Conservation (phyloP, 495 filamentous ascomycete species). For the Penicillium antarcticum region DNA sequence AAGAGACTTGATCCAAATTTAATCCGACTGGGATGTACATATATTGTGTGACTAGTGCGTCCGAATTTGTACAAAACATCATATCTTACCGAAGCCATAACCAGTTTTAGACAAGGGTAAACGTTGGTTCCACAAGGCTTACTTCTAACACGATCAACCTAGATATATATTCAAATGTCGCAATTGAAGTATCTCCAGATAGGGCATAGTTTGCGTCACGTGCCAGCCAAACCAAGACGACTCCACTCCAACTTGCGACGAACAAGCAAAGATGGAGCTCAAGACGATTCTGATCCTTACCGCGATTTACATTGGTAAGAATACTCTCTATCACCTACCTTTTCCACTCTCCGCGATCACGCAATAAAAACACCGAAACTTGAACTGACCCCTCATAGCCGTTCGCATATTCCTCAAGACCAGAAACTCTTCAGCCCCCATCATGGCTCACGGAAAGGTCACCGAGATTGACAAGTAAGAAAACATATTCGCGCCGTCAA, state of each 20-base stretch:
- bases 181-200: neutral
- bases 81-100: too few relatives aligned
- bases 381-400: slow-evolving; percentile 13
- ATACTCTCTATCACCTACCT: too few relatives aligned
- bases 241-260: neutral
- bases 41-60: too few relatives aligned
- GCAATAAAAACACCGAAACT: neutral
- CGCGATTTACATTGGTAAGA: slow-evolving; percentile 20
- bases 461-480: slow-evolving; percentile 29
- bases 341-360: neutral
- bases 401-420: slow-evolving; percentile 16
- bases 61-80: too few relatives aligned
- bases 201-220: slow-evolving; percentile 4
- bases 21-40: too few relatives aligned
- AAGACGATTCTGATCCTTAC: slow-evolving; percentile 19
- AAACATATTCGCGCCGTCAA: neutral
- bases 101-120: too few relatives aligned
- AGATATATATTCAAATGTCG: neutral
- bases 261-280: slow-evolving; percentile 16
- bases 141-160: neutral
- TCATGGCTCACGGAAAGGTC: slow-evolving; percentile 27
- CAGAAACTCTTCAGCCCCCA: slow-evolving; percentile 11
- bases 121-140: too few relatives aligned
- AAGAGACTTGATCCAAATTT: too few relatives aligned
- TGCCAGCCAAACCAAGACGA: neutral